Base-by-base conservation (phyloP, 73 alveolate species). In the Breviolum minutum region DNA sequence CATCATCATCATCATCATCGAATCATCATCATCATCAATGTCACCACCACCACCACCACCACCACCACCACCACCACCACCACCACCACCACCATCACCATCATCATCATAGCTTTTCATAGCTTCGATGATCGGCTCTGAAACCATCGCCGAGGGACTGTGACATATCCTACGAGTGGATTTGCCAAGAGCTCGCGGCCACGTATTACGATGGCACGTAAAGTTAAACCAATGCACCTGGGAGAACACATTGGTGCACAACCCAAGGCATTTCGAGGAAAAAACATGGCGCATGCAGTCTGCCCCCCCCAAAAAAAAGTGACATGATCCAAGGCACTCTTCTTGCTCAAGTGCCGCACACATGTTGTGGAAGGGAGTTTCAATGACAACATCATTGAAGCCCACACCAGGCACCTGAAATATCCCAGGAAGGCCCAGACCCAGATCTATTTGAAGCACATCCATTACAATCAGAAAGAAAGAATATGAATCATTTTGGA, bases 321-420 rank as follows among this genome's bases (percentile, higher is more conserved):
- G 17, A 22, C n/a, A 14, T 68, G 24, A 24, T 60, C 64, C 96
- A 73, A 20, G 96, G 87, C 86, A 17, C 96, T 89, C 96, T 54
- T 89, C 96, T 70, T 40, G 84, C 96, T 89, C 96, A 24, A 89
- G 74, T n/a, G 96, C 96, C 61, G 86, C 86, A 48, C 96, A 89
- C 96, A 89, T 89, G 32, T 89, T 89, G 96, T 89, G 96, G 60
- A 48, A 69, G 61, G 96, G 96, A 10, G 96, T 89, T 48, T 89
- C 96, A 26, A 89, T 89, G 70, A 89, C 86, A 22, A 89, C 96
- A 68, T 89, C 96, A 73, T 89, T 89, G 86, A 89, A 89, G 73
- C 96, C 96, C 73, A 89, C 96, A 14, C 96, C 96, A 48, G 69
- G 96, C 73, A 89, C 96, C 96, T 89, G 73, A n/a, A 48, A 27